Base-by-base conservation (phyloP, 306 rosid genomes). In the Vigna nakashimae region DNA sequence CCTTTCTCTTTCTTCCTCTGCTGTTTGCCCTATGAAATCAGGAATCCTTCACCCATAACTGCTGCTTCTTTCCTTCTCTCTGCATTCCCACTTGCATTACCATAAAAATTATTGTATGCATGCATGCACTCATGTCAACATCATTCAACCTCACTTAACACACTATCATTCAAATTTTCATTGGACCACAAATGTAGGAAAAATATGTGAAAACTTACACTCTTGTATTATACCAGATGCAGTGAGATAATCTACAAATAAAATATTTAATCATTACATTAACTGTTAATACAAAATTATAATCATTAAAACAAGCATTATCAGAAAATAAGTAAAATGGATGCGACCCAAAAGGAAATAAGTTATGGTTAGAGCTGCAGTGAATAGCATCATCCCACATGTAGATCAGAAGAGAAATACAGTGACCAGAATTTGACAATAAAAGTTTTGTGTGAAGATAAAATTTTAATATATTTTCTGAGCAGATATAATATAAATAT, bases 71-170 rank as follows among this genome's bases (percentile, higher is more conserved):
- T 73, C 67, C 4, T 58, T 62, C 34, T 58, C 45, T 50, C 9
- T 49, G 71, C 77, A 81, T 50, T 65, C 58, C 84, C 80, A 59
- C 72, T 58, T 40, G 26, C 67, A 36, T 40, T 9, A 6, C 11
- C 20, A 20, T 50, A 38, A 24, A 13, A 26, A 26, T 24, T 60
- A 59, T 12, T 60, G 4, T 12, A 66, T 43, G 40, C 40, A 67
- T 65, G 52, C 71, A 65, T 67, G 32, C 55, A 66, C 15, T 57
- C 65, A 60, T 60, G 20, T 14, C 2, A 30, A 17, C 20, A 60
- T 8, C 5, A 59, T 59, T 26, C 20, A 28, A 59, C 18, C 5
- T 4, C 32, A 20, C 20, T 20, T 20, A 20, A 20, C 20, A 20
- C 20, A 20, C 20, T 20, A 20, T 20, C 36, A 20, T 55, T 55